Conservation (phyloP, 257 asterid genomes). For the Nicotiana tomentosiformis region DNA sequence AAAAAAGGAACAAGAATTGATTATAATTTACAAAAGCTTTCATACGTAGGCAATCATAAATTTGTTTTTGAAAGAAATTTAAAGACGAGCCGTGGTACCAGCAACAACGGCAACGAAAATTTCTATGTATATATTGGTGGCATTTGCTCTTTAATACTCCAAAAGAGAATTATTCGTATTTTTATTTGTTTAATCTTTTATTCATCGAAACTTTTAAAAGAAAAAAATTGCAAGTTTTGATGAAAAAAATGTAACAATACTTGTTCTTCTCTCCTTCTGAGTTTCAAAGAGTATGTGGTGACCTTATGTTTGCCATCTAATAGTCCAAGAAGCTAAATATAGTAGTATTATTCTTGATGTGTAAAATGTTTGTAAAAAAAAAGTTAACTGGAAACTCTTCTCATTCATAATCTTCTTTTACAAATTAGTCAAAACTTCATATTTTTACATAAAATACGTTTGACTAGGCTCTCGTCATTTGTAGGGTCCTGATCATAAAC, state of each 20-base stretch:
- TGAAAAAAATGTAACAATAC: background rate
- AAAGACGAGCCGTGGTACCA: background rate
- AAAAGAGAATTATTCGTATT: background rate
- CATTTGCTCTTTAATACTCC: background rate
- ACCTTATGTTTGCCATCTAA: background rate
- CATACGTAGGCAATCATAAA: background rate
- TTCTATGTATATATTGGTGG: background rate
- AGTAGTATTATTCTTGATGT: background rate
- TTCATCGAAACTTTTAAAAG: background rate
- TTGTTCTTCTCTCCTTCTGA: background rate
- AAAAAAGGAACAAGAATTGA: background rate
- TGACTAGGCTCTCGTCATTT: no score
- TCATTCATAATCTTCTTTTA: no score
- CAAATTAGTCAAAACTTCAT: no score
- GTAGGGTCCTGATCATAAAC: no score
- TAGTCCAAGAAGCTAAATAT: background rate
- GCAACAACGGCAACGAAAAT: background rate
- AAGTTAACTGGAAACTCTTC: background rate
- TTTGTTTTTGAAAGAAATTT: background rate
- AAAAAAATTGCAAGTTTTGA: background rate
- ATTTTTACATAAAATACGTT: no score
- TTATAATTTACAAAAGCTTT: background rate
- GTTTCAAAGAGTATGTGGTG: background rate
- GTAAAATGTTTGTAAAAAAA: background rate
- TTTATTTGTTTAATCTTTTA: background rate